Base-by-base conservation (phyloP, 2,329 filamentous ascomycete species). In the Xylariaceae sp. region DNA sequence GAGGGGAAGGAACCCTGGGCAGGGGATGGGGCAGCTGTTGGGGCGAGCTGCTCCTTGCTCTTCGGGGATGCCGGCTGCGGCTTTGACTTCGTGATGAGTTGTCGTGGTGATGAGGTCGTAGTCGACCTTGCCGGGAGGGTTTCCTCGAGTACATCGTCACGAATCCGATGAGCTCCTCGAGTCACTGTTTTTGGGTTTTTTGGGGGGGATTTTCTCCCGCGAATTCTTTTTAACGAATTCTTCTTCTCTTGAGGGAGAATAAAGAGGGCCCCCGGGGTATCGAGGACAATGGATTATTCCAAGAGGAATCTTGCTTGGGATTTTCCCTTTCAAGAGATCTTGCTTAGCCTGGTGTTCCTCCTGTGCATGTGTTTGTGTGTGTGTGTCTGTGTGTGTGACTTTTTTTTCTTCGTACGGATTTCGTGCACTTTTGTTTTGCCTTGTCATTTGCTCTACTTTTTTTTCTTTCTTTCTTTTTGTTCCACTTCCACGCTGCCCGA, bases 11-110 rank as follows among this genome's bases (percentile, higher is more conserved):
- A 55, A 12, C 27, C 5, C 12, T 11, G 5, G 6, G 43, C 6
- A 30, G 29, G 31, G 7, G n/a, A 12, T n/a, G 46, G 42, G 52
- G 12, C 7, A 26, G 56, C 29, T 45, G 44, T 6, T 43, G 46
- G 9, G 44, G 42, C 2, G 56, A 58, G n/a, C 47, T 51, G n/a
- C 53, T 56, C 11, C 56, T 48, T 6, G 53, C 50, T 49, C 53
- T 55, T 5, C 43, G 37, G 37, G 47, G 44, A 9, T 50, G 39
- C 39, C 53, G 47, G 47, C 56, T 58, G 35, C 51, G 44, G 31
- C 56, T 58, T 11, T 50, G 50, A 26, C 56, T 53, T 39, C 53
- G 47, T 3, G 19, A 19, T 19, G 19, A 19, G 5, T 11, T 11
- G 4, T 26, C 45, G 31, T 51, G 56, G 32, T 41, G 46, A 12